Evolutionary conservation across 768 basidiomycete genomes (phyloP).

Genomic region (Serendipita indica): DNA sequence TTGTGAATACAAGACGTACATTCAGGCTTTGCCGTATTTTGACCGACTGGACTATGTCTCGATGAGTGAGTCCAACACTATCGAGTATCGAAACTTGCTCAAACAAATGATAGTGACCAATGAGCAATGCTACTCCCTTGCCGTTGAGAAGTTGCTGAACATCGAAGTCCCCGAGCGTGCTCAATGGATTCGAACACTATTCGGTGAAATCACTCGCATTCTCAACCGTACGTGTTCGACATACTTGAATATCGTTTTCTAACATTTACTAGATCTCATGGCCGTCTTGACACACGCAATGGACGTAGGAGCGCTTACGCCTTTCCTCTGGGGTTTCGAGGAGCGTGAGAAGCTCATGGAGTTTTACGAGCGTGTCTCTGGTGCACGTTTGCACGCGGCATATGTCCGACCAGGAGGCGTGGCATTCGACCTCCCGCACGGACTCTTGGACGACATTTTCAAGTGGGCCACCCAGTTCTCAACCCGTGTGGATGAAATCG

Average conservation of each 20-base stretch:
- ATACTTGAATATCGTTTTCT: background rate
- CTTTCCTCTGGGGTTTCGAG: slow-evolving; percentile 99
- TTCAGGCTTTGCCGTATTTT: slow-evolving; percentile 95
- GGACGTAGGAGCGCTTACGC: slow-evolving; percentile 96
- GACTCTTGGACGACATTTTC: slow-evolving; percentile 96
- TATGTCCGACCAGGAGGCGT: slow-evolving; percentile 97
- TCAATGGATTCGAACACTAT: slow-evolving; percentile 94
- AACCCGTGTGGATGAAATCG: slow-evolving; percentile 86
- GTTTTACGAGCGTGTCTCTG: slow-evolving; percentile 98
- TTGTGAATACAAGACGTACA: slow-evolving; percentile 97
- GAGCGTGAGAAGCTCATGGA: slow-evolving; percentile 99
- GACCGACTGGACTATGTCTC: slow-evolving; percentile 98
- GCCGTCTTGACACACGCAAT: slow-evolving; percentile 89
- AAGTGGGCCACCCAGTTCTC: slow-evolving; percentile 94
- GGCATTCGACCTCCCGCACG: slow-evolving; percentile 93
- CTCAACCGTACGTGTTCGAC: slow-evolving; percentile 58
- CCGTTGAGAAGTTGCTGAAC: slow-evolving; percentile 95
- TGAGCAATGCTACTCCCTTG: slow-evolving; percentile 91
- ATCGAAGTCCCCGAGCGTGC: slow-evolving; percentile 94
- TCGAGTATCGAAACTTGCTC: background rate
- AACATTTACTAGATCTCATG: slow-evolving; percentile 86
- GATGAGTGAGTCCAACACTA: slow-evolving; percentile 60
- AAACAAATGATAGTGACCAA: slow-evolving; percentile 99
- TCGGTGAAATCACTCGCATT: slow-evolving; percentile 92
- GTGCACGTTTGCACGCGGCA: slow-evolving; percentile 93